Conservation (phyloP, 75 land plant species). For the Cryptomeria japonica region DNA sequence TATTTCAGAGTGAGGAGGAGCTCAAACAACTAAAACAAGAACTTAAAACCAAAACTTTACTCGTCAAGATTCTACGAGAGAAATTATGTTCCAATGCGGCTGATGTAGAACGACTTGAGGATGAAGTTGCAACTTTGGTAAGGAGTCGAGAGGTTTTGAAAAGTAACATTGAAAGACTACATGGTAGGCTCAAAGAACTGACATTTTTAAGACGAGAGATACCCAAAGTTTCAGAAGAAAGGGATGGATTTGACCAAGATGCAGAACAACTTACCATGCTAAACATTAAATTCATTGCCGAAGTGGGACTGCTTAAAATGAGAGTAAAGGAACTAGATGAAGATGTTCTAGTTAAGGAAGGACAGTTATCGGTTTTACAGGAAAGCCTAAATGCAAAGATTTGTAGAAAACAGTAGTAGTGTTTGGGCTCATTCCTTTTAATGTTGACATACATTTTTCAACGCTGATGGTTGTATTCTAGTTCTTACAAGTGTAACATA, state of each 20-base stretch:
- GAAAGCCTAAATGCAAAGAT: constrained; percentile 23
- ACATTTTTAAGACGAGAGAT: constrained; percentile 33
- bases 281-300: constrained; percentile 63
- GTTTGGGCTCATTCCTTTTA: not conserved
- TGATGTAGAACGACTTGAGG: constrained; percentile 55
- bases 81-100: constrained; percentile 58
- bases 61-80: constrained; percentile 48
- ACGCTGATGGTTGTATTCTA: not conserved
- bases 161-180: constrained; percentile 44
- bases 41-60: constrained; percentile 50
- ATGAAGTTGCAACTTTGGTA: constrained; percentile 47
- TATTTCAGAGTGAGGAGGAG: not conserved
- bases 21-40: constrained; percentile 16
- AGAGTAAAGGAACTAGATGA: constrained; percentile 80
- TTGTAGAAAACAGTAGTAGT: not conserved
- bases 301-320: constrained; percentile 56
- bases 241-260: constrained; percentile 76
- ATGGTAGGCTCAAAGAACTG: constrained; percentile 39
- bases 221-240: constrained; percentile 53
- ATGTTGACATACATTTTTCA: not conserved
- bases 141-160: constrained; percentile 47
- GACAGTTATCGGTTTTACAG: constrained; percentile 70
- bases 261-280: constrained; percentile 72
- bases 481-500: not conserved
- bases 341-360: constrained; percentile 75